Evolutionary conservation across 1,284 basidiomycete genomes (phyloP), one percentile per base, ranked within the genome.

Genomic region (Ceratobasidium theobromae): DNA sequence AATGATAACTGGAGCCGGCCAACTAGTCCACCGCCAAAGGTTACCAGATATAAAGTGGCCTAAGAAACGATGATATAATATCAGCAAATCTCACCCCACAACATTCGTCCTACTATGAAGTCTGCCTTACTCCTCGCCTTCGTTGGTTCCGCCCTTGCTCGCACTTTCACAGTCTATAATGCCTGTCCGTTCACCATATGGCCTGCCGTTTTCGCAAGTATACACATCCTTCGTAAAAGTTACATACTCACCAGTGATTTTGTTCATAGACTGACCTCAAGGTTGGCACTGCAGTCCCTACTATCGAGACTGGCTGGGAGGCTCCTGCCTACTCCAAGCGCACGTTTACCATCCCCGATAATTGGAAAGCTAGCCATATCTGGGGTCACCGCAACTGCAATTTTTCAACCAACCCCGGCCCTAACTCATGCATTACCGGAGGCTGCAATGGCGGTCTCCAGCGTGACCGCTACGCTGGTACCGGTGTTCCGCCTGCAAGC

Each of bases 341-440:
- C 32, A 49, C 54, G 6, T 58, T 69, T 27, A 40, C 6, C 8
- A 57, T 69, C 5, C 68, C 68, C 4, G 68, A 65, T 32, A 60
- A 58, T 23, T 70, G 69, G 69, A 68, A 30, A 16, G 69, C 69
- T 1, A 67, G 69, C 4, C 64, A 67, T 25, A 70, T 70, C 14
- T 70, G 69, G 69, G 69, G 71, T 52, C 78, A 77, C 11, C 76
- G 77, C 23, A 62, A 75, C 67, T 81, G 79, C 67, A 69, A 67
- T 38, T 69, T 69, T 46, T 43, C 55, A 11, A 46, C 49, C 9
- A 38, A 33, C 27, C 40, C 51, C 2, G 55, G 46, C 4, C 60
- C 57, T 9, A 69, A 32, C 25, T 43, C 62, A 32, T 69, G 68
- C 43, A 23, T 51, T 21, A 53, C 25, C 23, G 49, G 43, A 11